Evolutionary conservation across 495 filamentous ascomycete genomes (phyloP).

Genomic region (Rostrohypoxylon terebratum): DNA sequence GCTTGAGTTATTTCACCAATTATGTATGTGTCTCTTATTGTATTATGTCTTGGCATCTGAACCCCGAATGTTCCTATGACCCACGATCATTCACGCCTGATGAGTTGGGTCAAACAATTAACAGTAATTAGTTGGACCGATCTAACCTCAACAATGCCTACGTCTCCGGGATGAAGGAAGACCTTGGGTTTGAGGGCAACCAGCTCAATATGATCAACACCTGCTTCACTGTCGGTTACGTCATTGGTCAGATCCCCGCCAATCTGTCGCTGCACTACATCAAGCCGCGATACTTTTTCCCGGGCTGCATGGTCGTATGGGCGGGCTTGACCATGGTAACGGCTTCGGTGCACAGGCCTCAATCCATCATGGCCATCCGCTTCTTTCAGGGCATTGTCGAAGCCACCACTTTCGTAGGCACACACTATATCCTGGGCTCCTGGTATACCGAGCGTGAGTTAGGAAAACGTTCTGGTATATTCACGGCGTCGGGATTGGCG

Average conservation of each 20-base stretch:
- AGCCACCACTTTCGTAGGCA: slow-evolving; percentile 70
- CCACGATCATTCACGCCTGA: background rate
- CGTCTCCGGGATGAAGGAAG: slow-evolving; percentile 74
- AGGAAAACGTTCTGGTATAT: slow-evolving; percentile 69
- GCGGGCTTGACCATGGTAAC: slow-evolving; percentile 70
- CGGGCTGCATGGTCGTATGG: slow-evolving; percentile 71
- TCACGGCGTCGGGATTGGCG: slow-evolving; percentile 64
- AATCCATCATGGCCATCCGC: slow-evolving; percentile 72
- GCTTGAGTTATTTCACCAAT: slow-evolving; percentile 67
- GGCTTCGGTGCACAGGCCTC: slow-evolving; percentile 60
- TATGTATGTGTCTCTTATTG: slow-evolving; percentile 46
- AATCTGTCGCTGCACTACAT: slow-evolving; percentile 71
- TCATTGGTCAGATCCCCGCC: slow-evolving; percentile 70
- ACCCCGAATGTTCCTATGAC: background rate
- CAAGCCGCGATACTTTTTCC: slow-evolving; percentile 70
- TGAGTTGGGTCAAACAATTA: slow-evolving; percentile 20
- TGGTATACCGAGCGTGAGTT: slow-evolving; percentile 76
- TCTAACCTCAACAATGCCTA: slow-evolving; percentile 72
- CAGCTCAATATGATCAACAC: slow-evolving; percentile 71
- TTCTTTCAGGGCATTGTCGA: slow-evolving; percentile 76
- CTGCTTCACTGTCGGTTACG: slow-evolving; percentile 61
- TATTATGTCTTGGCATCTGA: background rate
- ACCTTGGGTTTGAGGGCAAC: slow-evolving; percentile 67
- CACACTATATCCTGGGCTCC: slow-evolving; percentile 72
- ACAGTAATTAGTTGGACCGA: slow-evolving; percentile 63